Evolutionary conservation across 1,284 basidiomycete genomes (phyloP), one percentile per base, ranked within the genome.

Genomic region (Boletus sp.): DNA sequence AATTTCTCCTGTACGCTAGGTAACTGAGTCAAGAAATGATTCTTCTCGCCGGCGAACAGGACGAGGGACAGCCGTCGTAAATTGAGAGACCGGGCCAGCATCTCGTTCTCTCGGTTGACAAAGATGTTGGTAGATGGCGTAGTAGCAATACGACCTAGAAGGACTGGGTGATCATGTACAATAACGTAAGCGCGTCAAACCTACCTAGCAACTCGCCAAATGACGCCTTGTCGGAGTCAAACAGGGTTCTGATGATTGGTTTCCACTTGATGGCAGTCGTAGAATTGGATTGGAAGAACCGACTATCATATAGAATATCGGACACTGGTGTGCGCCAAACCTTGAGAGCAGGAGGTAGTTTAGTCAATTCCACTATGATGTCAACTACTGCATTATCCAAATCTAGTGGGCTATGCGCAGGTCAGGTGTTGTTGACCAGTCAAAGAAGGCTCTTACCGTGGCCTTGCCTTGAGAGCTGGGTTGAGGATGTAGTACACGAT

Each of bases 1-100:
- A 99, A 81, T 77, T 95, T 97, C 77, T 99, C 97, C 76, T 98
- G 96, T 28, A 99, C 94, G 47, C 84, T 86, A 5, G 97, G 97
- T 31, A 99, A 80, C 65, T 96, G 93, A 0, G 88, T 88, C 47
- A 99, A 76, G 78, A 94, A 97, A 55, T 93, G 89, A 72, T 99
- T 95, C 74, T 90, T 91, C 66, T 95, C 93, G 14, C 90, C 94
- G 0, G 92, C 81, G 58, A 94, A 89, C 14, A 99, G 77, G 25
- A 93, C 85, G 69, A 94, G 94, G 8, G 95, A 93, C 49, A 99
- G 78, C 38, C 97, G 82, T 40, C 97, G 87, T 28, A 99, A 80
- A 68, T 94, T 97, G 56, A 95, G 79, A 2, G 94, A 94, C n/a
- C 95, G 88, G 19, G 91, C 80, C 0, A 95, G 78, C 83, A 93